phyloP scores from a whole-genome alignment of 371 early-diverging fungal genomes.

The Mortierella sp. region DNA sequence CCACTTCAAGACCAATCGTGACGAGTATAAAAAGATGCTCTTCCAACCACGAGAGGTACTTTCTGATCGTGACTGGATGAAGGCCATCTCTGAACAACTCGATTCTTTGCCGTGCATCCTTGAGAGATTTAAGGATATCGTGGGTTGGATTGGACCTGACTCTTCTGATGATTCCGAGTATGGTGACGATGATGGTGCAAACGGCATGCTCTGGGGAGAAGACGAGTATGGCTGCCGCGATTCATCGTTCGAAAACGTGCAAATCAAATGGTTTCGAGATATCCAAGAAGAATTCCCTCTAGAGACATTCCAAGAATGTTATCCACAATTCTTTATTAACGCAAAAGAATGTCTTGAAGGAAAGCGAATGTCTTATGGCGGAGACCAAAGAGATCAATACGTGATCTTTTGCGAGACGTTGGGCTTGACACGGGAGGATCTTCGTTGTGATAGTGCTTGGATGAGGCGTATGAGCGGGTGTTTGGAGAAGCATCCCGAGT shows the following conservation, averaged over 20 bases:
- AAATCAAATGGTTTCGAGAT: slow-evolving; percentile 60
- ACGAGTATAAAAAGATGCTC: slow-evolving; percentile 25
- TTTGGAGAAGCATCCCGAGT: slow-evolving; percentile 60
- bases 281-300: slow-evolving; percentile 56
- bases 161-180: background rate
- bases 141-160: slow-evolving; percentile 51
- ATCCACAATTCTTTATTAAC: slow-evolving; percentile 73
- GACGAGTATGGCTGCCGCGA: slow-evolving; percentile 46
- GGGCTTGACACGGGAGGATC: slow-evolving; percentile 22
- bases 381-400: slow-evolving; percentile 40
- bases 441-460: slow-evolving; percentile 62
- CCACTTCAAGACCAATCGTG: background rate
- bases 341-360: slow-evolving; percentile 41
- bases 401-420: slow-evolving; percentile 47
- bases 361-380: slow-evolving; percentile 36
- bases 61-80: slow-evolving; percentile 47
- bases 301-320: slow-evolving; percentile 55
- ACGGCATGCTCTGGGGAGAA: slow-evolving; percentile 29
- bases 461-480: slow-evolving; percentile 58
- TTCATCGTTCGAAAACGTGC: slow-evolving; percentile 59
- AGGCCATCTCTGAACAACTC: slow-evolving; percentile 15
- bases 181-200: background rate
- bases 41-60: slow-evolving; percentile 23
- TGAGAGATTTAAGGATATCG: slow-evolving; percentile 48
- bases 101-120: slow-evolving; percentile 25